These are phyloP conservation scores for Ustilago loliicola DNA, from an alignment of 1,284 basidiomycete genomes.

Conservation along the genomic window DNA sequence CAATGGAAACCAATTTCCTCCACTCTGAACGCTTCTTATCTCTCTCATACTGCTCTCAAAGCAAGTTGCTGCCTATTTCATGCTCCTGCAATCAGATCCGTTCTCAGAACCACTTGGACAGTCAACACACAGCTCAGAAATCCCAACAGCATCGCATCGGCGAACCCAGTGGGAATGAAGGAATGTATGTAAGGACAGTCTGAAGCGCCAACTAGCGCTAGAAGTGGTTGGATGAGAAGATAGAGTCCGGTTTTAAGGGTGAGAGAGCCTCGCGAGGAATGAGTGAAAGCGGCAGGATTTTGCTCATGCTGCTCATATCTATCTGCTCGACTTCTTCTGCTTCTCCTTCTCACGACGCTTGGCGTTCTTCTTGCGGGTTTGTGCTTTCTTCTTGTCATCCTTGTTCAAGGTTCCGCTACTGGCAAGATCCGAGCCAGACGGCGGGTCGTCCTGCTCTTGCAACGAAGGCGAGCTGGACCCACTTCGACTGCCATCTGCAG, in stretches of 20 bases:
- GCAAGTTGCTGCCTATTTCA: no score
- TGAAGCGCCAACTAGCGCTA: neutral
- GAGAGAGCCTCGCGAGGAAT: neutral
- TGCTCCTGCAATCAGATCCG: neutral
- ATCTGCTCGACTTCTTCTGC: conserved; percentile 33
- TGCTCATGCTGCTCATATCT: no score
- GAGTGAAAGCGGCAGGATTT: no score
- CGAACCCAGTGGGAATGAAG: neutral
- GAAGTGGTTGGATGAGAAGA: neutral
- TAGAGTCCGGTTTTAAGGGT: conserved; percentile 10
- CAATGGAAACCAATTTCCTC: neutral
- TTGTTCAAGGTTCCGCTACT: conserved; percentile 39
- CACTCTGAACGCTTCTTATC: neutral
- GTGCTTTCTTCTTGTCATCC: conserved; percentile 47
- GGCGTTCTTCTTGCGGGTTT: conserved; percentile 51
- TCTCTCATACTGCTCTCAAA: neutral
- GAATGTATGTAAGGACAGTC: conserved; percentile 1
- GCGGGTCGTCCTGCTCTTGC: conserved; percentile 38
- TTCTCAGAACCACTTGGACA: neutral
- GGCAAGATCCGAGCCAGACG: conserved; percentile 40
- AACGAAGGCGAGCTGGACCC: conserved; percentile 35
- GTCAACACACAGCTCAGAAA: neutral
- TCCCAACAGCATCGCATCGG: neutral
- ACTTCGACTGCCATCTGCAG: conserved; percentile 10
- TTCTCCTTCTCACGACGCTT: conserved; percentile 51